Conservation (phyloP, 2,329 filamentous ascomycete species). For the Sclerotiophoma versabilis region DNA sequence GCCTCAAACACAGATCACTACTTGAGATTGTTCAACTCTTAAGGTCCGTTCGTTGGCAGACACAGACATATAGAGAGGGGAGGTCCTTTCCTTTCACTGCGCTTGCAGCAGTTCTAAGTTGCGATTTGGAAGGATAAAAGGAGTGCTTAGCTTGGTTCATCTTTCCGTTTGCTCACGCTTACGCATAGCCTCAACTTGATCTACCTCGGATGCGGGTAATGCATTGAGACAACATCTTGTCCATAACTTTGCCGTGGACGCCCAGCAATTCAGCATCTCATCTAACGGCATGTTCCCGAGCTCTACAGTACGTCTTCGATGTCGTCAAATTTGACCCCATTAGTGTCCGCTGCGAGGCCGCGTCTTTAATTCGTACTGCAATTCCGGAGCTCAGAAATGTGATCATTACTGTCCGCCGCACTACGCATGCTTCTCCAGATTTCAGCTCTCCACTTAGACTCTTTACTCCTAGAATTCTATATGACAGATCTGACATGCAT, state of each 20-base stretch:
- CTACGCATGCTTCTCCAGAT: background rate
- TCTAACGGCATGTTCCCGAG: background rate
- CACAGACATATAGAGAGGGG: too few relatives aligned
- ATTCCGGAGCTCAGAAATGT: background rate
- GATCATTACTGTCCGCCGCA: background rate
- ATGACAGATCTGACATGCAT: background rate
- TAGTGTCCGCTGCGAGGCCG: constrained; percentile 1
- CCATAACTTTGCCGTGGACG: background rate
- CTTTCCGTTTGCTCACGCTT: too few relatives aligned
- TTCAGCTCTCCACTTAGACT: background rate
- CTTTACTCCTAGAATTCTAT: background rate
- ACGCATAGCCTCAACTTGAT: background rate
- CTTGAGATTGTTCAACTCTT: too few relatives aligned
- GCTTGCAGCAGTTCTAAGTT: background rate
- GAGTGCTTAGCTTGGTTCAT: too few relatives aligned
- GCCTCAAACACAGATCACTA: too few relatives aligned
- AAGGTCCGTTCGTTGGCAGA: too few relatives aligned
- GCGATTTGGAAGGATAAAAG: too few relatives aligned
- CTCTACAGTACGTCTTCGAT: background rate
- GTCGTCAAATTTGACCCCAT: background rate
- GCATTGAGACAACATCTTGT: background rate
- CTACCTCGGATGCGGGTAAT: background rate
- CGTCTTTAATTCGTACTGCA: background rate
- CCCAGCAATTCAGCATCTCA: background rate
- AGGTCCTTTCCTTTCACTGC: too few relatives aligned